These are phyloP conservation scores for Phlebiopsis flavidoalba DNA, from an alignment of 768 basidiomycete genomes.

Conservation along the genomic window DNA sequence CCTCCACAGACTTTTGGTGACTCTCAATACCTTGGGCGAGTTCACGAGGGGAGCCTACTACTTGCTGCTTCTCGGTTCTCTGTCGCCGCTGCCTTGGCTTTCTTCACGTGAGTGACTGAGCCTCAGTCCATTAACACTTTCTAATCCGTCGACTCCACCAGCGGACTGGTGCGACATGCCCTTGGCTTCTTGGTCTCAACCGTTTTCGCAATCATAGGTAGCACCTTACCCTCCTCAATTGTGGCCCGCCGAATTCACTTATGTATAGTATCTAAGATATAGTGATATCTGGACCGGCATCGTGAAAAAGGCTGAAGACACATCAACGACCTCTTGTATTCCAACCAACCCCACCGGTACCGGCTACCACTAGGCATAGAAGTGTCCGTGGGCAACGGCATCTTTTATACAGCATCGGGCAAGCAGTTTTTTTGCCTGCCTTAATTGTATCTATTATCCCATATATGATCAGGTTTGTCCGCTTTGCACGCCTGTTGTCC, in stretches of 20 bases:
- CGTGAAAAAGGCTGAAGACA: conserved; percentile 52
- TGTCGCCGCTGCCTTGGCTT: conserved; percentile 56
- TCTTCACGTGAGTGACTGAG: conserved; percentile 51
- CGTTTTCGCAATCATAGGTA: conserved; percentile 53
- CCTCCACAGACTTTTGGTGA: conserved; percentile 48
- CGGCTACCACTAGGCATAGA: conserved; percentile 61
- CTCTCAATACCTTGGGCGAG: conserved; percentile 53
- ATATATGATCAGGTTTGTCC: conserved; percentile 68
- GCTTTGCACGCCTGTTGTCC: not conserved
- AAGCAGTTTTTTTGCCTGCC: conserved; percentile 61
- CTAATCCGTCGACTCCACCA: conserved; percentile 21
- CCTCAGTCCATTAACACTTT: not conserved
- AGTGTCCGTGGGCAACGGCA: conserved; percentile 54
- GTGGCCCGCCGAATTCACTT: too few relatives aligned
- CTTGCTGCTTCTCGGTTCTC: conserved; percentile 70
- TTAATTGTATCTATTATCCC: conserved; percentile 64
- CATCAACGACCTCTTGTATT: conserved; percentile 50
- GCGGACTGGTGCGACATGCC: conserved; percentile 62
- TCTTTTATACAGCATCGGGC: conserved; percentile 75
- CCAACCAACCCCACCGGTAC: conserved; percentile 27
- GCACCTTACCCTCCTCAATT: conserved; percentile 59
- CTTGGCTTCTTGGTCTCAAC: conserved; percentile 66
- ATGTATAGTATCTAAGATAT: too few relatives aligned
- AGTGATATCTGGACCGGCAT: conserved; percentile 76
- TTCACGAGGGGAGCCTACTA: conserved; percentile 70